Base-by-base conservation (phyloP, 2,329 filamentous ascomycete species). In the Mycosphaerella arachidis region DNA sequence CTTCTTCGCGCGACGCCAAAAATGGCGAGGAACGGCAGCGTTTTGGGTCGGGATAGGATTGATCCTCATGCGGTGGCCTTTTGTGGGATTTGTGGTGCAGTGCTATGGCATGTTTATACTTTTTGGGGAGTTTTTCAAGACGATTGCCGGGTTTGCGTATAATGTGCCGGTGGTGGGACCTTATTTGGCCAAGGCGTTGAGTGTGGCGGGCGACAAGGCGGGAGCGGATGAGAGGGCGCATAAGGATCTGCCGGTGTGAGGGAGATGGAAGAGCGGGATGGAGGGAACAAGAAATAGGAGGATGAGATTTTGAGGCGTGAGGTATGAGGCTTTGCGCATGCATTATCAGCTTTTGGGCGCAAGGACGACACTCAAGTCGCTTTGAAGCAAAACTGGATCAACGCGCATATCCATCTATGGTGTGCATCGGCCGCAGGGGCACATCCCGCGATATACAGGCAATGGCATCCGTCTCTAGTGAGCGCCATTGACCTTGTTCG, bases 91-190 rank as follows among this genome's bases (percentile, higher is more conserved):
- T 77, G 71, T 89, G 59, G 84, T 97, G 68, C 94, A 99, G 77
- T 77, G 93, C 3, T 97, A 97, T 77, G 94, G 94, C 31, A 93
- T 99, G 66, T 84, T 95, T 67, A 84, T 97, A 55, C 79, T 99
- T 37, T 99, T 99, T 77, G 94, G 94, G 37, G 94, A 99, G 76
- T 97, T 97, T 78, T 83, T 97, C 60, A 90, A 92, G 53, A 97
- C 93, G 20, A 92, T 97, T 66, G 90, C 89, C 0, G 86, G 90
- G 16, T 96, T 97, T 71, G 90, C 91, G 43, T 86, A 90, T 58
- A 91, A 90, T 62, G 77, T 96, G 10, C 93, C 94, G 0, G 82
- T 97, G 7, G 80, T 97, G 6, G 93, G 93, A 3, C 91, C 92
- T 4, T 95, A 92, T 70, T 88, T 97, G 71, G 89, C 90, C 60